phyloP scores from a whole-genome alignment of 2,329 filamentous ascomycete genomes.

The Diatrype stigma region DNA sequence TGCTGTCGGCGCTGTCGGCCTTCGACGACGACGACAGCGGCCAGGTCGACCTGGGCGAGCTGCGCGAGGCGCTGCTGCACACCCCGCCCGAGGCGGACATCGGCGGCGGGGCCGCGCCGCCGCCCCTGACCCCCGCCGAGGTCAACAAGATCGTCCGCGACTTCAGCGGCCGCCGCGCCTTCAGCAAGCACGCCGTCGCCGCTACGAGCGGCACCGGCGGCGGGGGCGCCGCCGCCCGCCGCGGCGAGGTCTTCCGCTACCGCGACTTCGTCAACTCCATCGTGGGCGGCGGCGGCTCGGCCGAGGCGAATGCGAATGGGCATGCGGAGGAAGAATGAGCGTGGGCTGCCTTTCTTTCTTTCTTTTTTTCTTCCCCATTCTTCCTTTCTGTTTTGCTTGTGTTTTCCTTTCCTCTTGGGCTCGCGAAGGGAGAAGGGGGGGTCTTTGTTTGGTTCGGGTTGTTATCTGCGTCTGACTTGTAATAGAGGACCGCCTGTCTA shows the following conservation, averaged over 20 bases:
- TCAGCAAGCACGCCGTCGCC: slow-evolving; percentile 55
- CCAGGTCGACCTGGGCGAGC: slow-evolving; percentile 77
- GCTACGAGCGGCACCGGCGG: slow-evolving; percentile 48
- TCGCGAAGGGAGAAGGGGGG: too few species aligned
- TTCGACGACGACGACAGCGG: slow-evolving; percentile 96
- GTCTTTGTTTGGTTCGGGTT: too few species aligned
- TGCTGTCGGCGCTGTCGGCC: slow-evolving; percentile 85
- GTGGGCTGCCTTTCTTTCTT: not conserved
- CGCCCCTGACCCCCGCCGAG: slow-evolving; percentile 63
- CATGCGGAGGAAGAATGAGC: slow-evolving; percentile 27
- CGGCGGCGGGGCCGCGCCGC: too few species aligned
- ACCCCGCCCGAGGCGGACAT: slow-evolving; percentile 74
- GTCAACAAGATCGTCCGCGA: slow-evolving; percentile 84
- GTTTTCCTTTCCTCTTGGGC: too few species aligned
- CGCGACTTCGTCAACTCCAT: slow-evolving; percentile 81
- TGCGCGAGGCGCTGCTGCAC: slow-evolving; percentile 77
- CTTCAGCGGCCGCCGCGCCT: slow-evolving; percentile 79
- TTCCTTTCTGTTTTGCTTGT: too few species aligned
- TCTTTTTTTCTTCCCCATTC: not conserved
- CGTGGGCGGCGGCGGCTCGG: slow-evolving; percentile 45
- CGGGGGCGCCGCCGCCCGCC: slow-evolving; percentile 58
- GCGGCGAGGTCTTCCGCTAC: slow-evolving; percentile 89
- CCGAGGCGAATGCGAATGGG: slow-evolving; percentile 23
- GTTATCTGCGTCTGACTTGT: too few species aligned
- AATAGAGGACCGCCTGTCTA: too few species aligned